Conservation (phyloP, 495 filamentous ascomycete genomes). For the Parathielavia hyrcaniae region DNA sequence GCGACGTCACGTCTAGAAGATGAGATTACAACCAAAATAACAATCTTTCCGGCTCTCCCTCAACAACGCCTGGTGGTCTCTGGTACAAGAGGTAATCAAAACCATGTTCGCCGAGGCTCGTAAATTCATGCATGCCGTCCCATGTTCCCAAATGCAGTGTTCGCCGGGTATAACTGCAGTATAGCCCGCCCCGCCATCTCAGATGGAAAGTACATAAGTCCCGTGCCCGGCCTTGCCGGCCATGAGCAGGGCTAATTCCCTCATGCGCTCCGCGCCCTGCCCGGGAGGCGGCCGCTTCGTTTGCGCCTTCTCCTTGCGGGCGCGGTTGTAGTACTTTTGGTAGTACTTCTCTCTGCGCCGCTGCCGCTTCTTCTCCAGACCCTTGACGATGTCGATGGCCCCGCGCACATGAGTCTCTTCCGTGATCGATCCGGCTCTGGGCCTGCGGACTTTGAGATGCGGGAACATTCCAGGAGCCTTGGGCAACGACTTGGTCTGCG, state of each 20-base stretch:
- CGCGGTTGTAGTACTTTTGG: conserved; percentile 64
- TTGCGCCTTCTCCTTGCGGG: conserved; percentile 45
- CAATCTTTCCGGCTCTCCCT: conserved; percentile 5
- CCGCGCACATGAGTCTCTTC: conserved; percentile 58
- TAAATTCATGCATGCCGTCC: conserved; percentile 31
- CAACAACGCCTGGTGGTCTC: conserved; percentile 14
- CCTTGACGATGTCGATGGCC: conserved; percentile 94
- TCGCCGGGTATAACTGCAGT: conserved; percentile 9
- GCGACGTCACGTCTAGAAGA: conserved; percentile 5
- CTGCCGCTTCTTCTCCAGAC: conserved; percentile 87
- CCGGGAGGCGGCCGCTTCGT: conserved; percentile 58
- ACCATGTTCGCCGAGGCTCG: conserved; percentile 17
- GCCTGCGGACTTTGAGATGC: conserved; percentile 35
- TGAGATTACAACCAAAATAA: conserved; percentile 1
- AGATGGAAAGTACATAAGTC: conserved; percentile 75
- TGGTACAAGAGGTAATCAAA: conserved; percentile 11
- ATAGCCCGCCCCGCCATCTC: conserved; percentile 29
- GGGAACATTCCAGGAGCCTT: conserved; percentile 66
- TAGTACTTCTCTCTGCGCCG: conserved; percentile 79
- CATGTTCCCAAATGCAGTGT: conserved; percentile 5
- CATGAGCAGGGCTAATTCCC: conserved; percentile 83
- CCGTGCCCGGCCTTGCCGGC: conserved; percentile 71
- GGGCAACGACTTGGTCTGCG: conserved; percentile 73
- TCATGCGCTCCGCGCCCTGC: conserved; percentile 88
- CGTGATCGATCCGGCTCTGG: conserved; percentile 23